Evolutionary conservation across 1,139 yeast genomes (phyloP), one percentile per base, ranked within the genome.

Genomic region (Kodamaea fungicola): DNA sequence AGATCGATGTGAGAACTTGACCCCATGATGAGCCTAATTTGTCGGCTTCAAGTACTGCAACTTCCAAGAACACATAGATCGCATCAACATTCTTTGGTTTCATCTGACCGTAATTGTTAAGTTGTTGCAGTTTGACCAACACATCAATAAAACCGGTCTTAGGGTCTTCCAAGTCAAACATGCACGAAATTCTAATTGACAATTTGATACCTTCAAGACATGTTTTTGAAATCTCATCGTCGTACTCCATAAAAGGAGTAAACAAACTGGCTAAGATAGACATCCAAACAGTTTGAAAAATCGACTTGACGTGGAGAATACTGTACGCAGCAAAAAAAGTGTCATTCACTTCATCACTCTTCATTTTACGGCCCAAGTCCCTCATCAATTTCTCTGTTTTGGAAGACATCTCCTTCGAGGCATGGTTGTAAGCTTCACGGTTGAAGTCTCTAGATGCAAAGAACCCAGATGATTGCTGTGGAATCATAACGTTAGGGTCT

Each of bases 221-320:
- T 5, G 75, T 60, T 40, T 70, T 74, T n/a, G 85, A 73, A 4
- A 86, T 78, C 35, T 82, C 92, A 10, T 74, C 72, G 48, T 89
- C 96, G 43, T 83, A 82, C 43, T 87, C 96, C 55, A 85, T 89
- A 63, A 90, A 88, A 4, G 96, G 95, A 3, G 95, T 94, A 0
- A 97, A 88, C 37, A 94, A 71, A 0, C 96, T 97, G 5, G 97
- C 98, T 47, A 94, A 70, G 37, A 92, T 77, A 0, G 97, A 88
- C 97, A 92, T 89, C 99, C 99, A 94, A 34, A 87, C 69, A 9
- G 88, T 88, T 52, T 90, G 97, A 62, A 92, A 92, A 56, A 94
- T 87, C 1, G 97, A 92, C 53, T 78, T 84, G 16, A 90, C 96
- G 57, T 92, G 97, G 47, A 88, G 94, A 12, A 87, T 79, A 55